These are phyloP conservation scores for Linum usitatissimum DNA, from an alignment of 345 rosid genomes.

Conservation along the genomic window DNA sequence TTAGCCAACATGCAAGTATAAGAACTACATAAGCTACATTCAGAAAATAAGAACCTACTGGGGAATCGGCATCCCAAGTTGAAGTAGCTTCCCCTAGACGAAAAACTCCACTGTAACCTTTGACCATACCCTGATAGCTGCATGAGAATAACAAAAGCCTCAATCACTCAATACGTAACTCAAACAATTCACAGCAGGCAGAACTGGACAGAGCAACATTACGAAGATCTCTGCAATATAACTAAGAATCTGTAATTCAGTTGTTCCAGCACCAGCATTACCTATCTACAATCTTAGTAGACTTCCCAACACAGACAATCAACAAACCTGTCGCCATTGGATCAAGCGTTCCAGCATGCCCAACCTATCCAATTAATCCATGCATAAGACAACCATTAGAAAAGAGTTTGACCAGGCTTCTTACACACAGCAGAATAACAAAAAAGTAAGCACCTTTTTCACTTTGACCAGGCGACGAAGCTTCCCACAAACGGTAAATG, in stretches of 20 bases:
- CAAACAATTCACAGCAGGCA: neutral
- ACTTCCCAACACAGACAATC: conserved; percentile 86
- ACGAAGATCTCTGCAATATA: conserved; percentile 8
- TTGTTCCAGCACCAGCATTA: conserved; percentile 20
- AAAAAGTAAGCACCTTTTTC: conserved; percentile 49
- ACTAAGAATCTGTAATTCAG: neutral
- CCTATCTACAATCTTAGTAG: conserved; percentile 85
- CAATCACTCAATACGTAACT: neutral
- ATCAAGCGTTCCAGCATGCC: conserved; percentile 98
- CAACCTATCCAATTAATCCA: conserved; percentile 41
- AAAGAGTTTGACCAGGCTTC: neutral
- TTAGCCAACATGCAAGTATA: neutral
- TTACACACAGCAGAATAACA: neutral
- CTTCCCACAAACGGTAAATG: conserved; percentile 96
- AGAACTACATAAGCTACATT: neutral
- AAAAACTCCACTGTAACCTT: conserved; percentile 88
- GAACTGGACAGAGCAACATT: neutral
- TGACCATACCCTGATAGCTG: conserved; percentile 89
- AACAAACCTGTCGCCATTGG: conserved; percentile 97
- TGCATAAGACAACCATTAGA: conserved; percentile 8
- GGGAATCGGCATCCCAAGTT: conserved; percentile 96
- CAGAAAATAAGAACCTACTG: conserved; percentile 35
- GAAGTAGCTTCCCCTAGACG: conserved; percentile 97
- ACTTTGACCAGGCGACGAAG: conserved; percentile 79
- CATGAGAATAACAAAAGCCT: conserved; percentile 10